Base-by-base conservation (phyloP, 1,284 basidiomycete species). In the Fereydounia khargensis region DNA sequence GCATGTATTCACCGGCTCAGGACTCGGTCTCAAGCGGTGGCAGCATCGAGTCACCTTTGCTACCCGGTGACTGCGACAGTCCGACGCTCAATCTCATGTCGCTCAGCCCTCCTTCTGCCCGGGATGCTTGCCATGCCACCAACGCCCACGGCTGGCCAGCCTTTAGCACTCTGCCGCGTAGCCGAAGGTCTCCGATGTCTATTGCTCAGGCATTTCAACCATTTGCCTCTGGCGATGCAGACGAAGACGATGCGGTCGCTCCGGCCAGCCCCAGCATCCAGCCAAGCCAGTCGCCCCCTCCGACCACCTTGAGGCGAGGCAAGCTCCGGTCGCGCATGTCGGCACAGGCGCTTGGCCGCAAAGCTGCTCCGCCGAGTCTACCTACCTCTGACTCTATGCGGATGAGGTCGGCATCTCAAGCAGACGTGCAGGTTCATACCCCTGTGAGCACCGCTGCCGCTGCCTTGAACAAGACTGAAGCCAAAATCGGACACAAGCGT, bases 31-130 rank as follows among this genome's bases (percentile, higher is more conserved):
- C 42, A 10, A 37, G 16, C 42, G 21, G 33, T 36, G 21, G 35
- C 24, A 42, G 49, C 48, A 22, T 39, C 14, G 59, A 46, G 14
- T 64, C 62, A 17, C 67, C 65, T 14, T 23, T 53, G 16, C 28
- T 66, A 14, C 28, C 43, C 14, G 65, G 65, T 25, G 33, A 44
- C 6, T 56, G 64, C 52, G 53, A 67, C 40, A 68, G 64, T 39
- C 66, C 66, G 1, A 67, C 64, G 0, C 23, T 61, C 19, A 58
- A 47, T 25, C 41, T 70, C 5, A 39, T 51, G 34, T 45, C 60
- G 7, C 38, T 57, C 0, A 47, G 49, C 28, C 41, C 42, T 11
- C 53, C 59, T n/a, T n/a, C n/a, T n/a, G n/a, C n/a, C n/a, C n/a
- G n/a, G n/a, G n/a, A n/a, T n/a, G n/a, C n/a, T n/a, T n/a, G n/a